Conservation (phyloP, 495 filamentous ascomycete species). For the Rhypophila decipiens region DNA sequence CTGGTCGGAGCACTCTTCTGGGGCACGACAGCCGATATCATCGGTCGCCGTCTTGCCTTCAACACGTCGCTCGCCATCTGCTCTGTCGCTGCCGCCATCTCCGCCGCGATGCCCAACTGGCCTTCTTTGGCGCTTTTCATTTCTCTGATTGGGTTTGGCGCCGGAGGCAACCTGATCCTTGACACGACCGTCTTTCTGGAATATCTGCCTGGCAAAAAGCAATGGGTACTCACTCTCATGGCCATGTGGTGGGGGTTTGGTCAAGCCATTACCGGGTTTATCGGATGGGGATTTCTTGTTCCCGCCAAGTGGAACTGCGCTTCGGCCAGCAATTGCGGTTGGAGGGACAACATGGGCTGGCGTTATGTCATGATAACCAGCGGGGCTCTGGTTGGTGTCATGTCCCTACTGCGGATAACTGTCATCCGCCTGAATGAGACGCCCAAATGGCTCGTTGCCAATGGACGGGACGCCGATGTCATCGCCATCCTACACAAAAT, state of each 20-base stretch:
- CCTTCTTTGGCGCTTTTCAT: constrained; percentile 58
- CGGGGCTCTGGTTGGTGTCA: constrained; percentile 59
- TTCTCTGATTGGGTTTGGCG: constrained; percentile 64
- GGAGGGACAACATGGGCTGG: constrained; percentile 72
- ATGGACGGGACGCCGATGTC: constrained; percentile 56
- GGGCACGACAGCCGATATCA: constrained; percentile 69
- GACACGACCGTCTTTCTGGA: constrained; percentile 75
- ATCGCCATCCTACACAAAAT: constrained; percentile 55
- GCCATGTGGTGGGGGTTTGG: constrained; percentile 77
- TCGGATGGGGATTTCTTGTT: constrained; percentile 71
- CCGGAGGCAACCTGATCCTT: constrained; percentile 65
- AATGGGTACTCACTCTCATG: constrained; percentile 69
- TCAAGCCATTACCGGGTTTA: constrained; percentile 59
- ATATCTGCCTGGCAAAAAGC: constrained; percentile 67
- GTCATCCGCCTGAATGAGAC: constrained; percentile 64
- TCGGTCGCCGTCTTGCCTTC: constrained; percentile 69
- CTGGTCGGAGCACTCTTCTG: constrained; percentile 70
- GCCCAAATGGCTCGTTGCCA: constrained; percentile 62
- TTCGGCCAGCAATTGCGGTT: constrained; percentile 49
- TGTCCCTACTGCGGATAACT: constrained; percentile 60
- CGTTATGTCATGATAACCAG: constrained; percentile 64
- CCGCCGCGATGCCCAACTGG: constrained; percentile 66
- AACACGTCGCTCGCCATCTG: constrained; percentile 65
- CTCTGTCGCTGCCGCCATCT: constrained; percentile 57
- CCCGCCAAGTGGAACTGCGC: constrained; percentile 50